Base-by-base conservation (phyloP, 2,329 filamentous ascomycete species). In the Colletotrichum falcatum region DNA sequence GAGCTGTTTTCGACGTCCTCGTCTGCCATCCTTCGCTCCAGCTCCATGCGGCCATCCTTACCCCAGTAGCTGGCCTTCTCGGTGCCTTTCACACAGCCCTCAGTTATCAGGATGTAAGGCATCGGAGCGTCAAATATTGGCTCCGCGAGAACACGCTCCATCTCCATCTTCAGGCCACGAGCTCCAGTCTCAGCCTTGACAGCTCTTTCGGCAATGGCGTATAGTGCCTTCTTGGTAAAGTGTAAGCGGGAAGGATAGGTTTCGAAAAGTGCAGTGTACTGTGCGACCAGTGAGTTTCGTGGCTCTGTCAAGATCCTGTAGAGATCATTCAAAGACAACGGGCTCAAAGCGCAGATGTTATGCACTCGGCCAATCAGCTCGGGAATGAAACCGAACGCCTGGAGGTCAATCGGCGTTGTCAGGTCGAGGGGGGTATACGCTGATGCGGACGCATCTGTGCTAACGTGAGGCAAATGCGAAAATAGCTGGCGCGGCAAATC, bases 311-410 rank as follows among this genome's bases (percentile, higher is more conserved):
- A 86, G 72, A 99, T 96, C 62, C 95, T 91, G 62, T 95, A 90
- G 16, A 99, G 89, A 70, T 91, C 88, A 30, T 85, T 78, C 18
- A 86, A 83, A 1, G 88, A 89, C 0, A 99, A 86, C 0, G 94
- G 91, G 18, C 93, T 91, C 0, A 99, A 88, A 0, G 96, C 93
- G 71, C 94, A 94, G 59, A 94, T 92, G 69, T 97, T 94, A 62
- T 97, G 95, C 58, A 99, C 90, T 23, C 96, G 92, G n/a, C 96
- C 96, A 63, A 98, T 92, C n/a, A 98, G 86, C 81, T 98, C 95
- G 0, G 95, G 95, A 64, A 98, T 98, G 78, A 98, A 94, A 18
- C 95, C 95, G 77, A 94, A 98, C 53, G 87, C 88, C 80, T 97
- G 94, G 2, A 97, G 84, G 76, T 97, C 92, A 14, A 88, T 85